Evolutionary conservation across 2,329 filamentous ascomycete genomes (phyloP).

Genomic region (Didymella segeticola): DNA sequence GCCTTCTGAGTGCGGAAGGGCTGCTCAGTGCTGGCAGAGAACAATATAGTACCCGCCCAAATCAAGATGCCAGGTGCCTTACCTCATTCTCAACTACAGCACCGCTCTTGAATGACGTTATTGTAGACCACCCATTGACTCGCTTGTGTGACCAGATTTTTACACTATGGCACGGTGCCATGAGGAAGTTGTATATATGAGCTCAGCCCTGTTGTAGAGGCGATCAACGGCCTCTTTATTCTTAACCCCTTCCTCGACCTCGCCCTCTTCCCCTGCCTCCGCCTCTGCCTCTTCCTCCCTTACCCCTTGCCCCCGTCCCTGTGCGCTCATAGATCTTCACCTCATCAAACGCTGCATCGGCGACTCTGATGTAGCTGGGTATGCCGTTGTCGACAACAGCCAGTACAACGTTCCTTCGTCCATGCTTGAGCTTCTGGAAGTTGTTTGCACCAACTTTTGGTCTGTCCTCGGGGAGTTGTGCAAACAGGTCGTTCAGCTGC

Average conservation of each 20-base stretch:
- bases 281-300: slow-evolving; percentile 43
- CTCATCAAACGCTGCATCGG: slow-evolving; percentile 75
- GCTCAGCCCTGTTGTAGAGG: too few species aligned
- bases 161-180: too few species aligned
- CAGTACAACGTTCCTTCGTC: slow-evolving; percentile 80
- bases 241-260: not conserved
- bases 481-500: slow-evolving; percentile 74
- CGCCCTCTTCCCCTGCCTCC: slow-evolving; percentile 21
- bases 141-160: too few species aligned
- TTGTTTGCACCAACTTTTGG: slow-evolving; percentile 62
- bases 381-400: slow-evolving; percentile 90
- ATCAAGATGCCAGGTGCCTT: too few species aligned
- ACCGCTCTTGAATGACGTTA: too few species aligned
- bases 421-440: slow-evolving; percentile 83
- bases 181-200: too few species aligned
- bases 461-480: slow-evolving; percentile 73
- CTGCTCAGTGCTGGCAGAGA: too few species aligned
- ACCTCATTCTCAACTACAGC: too few species aligned
- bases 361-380: slow-evolving; percentile 83
- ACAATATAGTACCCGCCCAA: too few species aligned
- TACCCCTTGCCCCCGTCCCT: slow-evolving; percentile 49
- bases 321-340: slow-evolving; percentile 73
- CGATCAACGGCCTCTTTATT: too few species aligned
- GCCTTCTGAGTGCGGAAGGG: too few species aligned
- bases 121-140: too few species aligned